phyloP scores from a whole-genome alignment of 148 eudicot species.

The Arctostaphylos glauca region DNA sequence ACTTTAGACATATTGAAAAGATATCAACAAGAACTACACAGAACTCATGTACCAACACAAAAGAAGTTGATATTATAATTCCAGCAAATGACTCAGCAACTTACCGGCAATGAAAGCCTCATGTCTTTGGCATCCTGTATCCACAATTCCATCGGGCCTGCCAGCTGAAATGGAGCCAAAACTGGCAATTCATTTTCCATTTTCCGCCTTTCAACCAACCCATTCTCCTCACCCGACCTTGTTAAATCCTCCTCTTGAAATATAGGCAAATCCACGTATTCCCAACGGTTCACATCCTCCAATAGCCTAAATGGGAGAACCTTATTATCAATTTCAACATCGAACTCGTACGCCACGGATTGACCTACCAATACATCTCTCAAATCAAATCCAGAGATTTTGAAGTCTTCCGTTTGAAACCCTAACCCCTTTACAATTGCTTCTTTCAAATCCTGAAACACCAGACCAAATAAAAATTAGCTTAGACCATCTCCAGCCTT shows the following conservation, averaged over 20 bases:
- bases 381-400: constrained; percentile 53
- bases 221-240: constrained; percentile 40
- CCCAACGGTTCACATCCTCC: constrained; percentile 91
- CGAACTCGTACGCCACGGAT: constrained; percentile 84
- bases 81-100: constrained; percentile 6
- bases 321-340: constrained; percentile 80
- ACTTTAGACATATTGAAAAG: not conserved
- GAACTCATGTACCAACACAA: not conserved
- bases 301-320: constrained; percentile 75
- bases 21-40: not conserved
- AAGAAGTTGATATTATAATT: not conserved
- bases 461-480: not conserved
- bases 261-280: constrained; percentile 83
- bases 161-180: constrained; percentile 89
- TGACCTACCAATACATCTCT: constrained; percentile 44
- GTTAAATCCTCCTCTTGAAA: constrained; percentile 49
- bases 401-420: constrained; percentile 50
- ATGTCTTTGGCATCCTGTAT: constrained; percentile 79
- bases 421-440: constrained; percentile 52
- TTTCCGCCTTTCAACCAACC: constrained; percentile 45
- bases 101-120: constrained; percentile 71
- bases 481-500: not conserved
- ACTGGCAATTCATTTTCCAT: constrained; percentile 46
- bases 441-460: constrained; percentile 35
- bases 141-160: constrained; percentile 97